A percentile compares a stretch with the other conserved stretches of the same genome.
Conservation (phyloP, 2,329 filamentous ascomycete genomes). For the Colletotrichum endophyticum region DNA sequence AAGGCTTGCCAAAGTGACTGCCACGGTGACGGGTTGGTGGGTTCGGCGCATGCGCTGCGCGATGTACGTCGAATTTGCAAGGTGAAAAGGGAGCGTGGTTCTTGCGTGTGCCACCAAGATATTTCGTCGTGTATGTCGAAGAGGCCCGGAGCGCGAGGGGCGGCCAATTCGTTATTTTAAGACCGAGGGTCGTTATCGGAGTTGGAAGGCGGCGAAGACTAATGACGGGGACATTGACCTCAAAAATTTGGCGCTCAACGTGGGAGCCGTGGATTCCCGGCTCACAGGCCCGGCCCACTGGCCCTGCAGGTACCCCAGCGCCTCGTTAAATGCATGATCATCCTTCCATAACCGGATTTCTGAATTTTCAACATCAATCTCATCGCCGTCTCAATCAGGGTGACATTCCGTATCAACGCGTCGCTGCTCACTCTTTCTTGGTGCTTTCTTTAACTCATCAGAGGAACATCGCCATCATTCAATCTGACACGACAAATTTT, state of each 20-base stretch:
- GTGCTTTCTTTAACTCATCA: background rate
- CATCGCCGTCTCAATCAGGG: background rate
- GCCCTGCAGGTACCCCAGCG: background rate
- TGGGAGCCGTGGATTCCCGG: constrained; percentile 11
- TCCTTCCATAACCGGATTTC: constrained; percentile 1
- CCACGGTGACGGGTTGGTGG: constrained; percentile 18
- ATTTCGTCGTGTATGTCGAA: background rate
- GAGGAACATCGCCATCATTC: background rate
- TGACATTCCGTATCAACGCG: background rate
- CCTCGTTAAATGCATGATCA: constrained; percentile 17
- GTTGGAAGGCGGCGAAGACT: background rate
- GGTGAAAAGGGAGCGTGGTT: background rate
- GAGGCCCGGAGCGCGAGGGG: background rate
- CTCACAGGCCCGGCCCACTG: background rate
- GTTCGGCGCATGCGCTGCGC: constrained; percentile 13
- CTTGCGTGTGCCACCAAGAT: background rate
- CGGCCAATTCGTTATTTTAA: background rate
- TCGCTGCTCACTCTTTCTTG: background rate
- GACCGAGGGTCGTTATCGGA: constrained; percentile 24
- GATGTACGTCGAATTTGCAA: background rate
- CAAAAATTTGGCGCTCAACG: constrained; percentile 16
- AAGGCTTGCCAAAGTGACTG: constrained; percentile 33
- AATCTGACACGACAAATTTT: background rate
- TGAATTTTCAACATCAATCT: constrained; percentile 17
- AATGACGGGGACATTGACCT: constrained; percentile 16